A percentile compares a stretch with the other conserved stretches of the same genome.
Conservation (phyloP, 177 flowering plant species). For the Vitis hybrid region DNA sequence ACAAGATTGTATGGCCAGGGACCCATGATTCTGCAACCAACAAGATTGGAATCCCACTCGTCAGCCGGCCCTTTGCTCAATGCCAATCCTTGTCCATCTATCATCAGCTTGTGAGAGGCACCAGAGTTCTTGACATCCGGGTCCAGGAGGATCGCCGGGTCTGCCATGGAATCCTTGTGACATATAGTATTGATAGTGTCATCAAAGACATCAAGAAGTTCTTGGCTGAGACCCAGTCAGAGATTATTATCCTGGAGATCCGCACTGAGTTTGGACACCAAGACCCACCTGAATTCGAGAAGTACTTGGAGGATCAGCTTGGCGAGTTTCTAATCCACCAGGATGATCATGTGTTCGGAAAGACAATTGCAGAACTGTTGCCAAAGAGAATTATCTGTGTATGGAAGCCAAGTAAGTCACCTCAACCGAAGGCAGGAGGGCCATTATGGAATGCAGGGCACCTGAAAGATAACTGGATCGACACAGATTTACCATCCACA, state of each 20-base stretch:
- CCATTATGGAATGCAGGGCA: conserved; percentile 72
- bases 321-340: conserved; percentile 77
- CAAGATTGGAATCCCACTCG: conserved; percentile 57
- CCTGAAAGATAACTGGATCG: conserved; percentile 84
- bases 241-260: conserved; percentile 73
- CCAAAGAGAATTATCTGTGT: conserved; percentile 77
- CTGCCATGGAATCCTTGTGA: conserved; percentile 72
- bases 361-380: conserved; percentile 66
- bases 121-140: conserved; percentile 72
- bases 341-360: conserved; percentile 63
- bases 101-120: conserved; percentile 57
- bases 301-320: conserved; percentile 63
- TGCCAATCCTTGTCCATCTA: conserved; percentile 78
- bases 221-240: conserved; percentile 70
- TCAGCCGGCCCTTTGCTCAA: conserved; percentile 87
- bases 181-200: conserved; percentile 71
- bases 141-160: conserved; percentile 68
- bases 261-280: conserved; percentile 80
- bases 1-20: conserved; percentile 85
- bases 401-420: conserved; percentile 82
- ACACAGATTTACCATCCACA: conserved; percentile 80
- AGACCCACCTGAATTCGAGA: conserved; percentile 83
- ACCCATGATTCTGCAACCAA: conserved; percentile 92
- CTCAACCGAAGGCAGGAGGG: conserved; percentile 56
- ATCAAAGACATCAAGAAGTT: conserved; percentile 66